These are phyloP conservation scores for Exophiala phaeomuriformis DNA, from an alignment of 2,329 filamentous ascomycete species.

Conservation along the genomic window DNA sequence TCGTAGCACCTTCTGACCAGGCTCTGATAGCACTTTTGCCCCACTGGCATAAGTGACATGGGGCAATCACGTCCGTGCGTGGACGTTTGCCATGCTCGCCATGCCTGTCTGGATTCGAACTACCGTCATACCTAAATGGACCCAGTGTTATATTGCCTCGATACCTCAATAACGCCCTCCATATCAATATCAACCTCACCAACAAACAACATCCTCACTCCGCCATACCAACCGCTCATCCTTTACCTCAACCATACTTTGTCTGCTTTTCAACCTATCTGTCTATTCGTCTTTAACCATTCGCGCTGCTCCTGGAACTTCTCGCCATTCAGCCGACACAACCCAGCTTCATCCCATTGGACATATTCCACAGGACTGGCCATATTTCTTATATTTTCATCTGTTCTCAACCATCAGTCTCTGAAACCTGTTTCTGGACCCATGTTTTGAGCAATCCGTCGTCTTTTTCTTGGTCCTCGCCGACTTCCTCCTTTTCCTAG, in stretches of 20 bases:
- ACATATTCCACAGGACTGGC: slow-evolving; percentile 15
- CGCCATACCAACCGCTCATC: slow-evolving; percentile 2
- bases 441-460: slow-evolving; percentile 26
- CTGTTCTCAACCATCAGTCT: slow-evolving; percentile 17
- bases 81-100: slow-evolving; percentile 20
- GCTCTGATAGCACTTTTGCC: slow-evolving; percentile 21
- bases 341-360: slow-evolving; percentile 2
- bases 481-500: slow-evolving; percentile 24
- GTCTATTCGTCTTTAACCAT: slow-evolving; percentile 3
- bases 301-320: slow-evolving; percentile 14
- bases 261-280: slow-evolving; percentile 10
- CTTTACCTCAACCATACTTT: neutral
- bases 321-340: neutral
- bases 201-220: slow-evolving; percentile 12
- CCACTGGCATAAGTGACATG: slow-evolving; percentile 22
- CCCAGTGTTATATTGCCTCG: slow-evolving; percentile 20
- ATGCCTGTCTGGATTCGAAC: slow-evolving; percentile 11
- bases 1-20: slow-evolving; percentile 23
- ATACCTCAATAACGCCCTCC: slow-evolving; percentile 17
- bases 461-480: slow-evolving; percentile 23
- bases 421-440: slow-evolving; percentile 23
- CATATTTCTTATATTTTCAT: slow-evolving; percentile 15
- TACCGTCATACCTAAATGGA: slow-evolving; percentile 23
- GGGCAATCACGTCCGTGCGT: slow-evolving; percentile 19
- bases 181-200: slow-evolving; percentile 18